Percentiles rank a stretch among this genome's conserved stretches.
phyloP scores from a whole-genome alignment of 2,329 filamentous ascomycete genomes.

The Aspergillus ochraceoroseus region DNA sequence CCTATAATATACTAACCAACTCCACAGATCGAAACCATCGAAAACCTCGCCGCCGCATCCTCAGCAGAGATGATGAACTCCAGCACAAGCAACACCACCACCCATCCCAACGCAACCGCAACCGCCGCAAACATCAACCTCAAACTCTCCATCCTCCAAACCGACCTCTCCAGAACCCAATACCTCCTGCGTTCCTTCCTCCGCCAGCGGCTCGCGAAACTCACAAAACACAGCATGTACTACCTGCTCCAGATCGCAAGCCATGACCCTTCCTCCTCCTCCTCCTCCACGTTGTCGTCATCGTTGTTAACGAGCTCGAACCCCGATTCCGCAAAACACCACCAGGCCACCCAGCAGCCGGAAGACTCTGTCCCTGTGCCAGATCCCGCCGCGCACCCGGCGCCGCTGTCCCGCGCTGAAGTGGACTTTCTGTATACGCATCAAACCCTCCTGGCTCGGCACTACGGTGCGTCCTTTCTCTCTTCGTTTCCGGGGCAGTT shows the following conservation, averaged over 20 bases:
- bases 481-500: conserved; percentile 71
- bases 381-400: conserved; percentile 2
- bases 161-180: conserved; percentile 90
- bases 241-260: conserved; percentile 36
- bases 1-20: background rate
- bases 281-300: too few species aligned
- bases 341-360: too few species aligned
- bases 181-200: conserved; percentile 81
- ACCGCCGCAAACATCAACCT: conserved; percentile 90
- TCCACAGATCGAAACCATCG: conserved; percentile 59
- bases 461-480: conserved; percentile 83
- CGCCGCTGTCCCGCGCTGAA: conserved; percentile 70
- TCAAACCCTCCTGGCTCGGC: conserved; percentile 74
- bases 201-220: conserved; percentile 78
- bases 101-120: conserved; percentile 63
- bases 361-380: conserved; percentile 35
- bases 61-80: too few species aligned
- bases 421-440: conserved; percentile 77
- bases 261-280: too few species aligned
- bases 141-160: conserved; percentile 88
- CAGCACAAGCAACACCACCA: conserved; percentile 37
- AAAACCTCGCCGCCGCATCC: conserved; percentile 51
- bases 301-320: too few species aligned
- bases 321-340: too few species aligned
- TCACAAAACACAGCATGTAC: conserved; percentile 50